Conservation (phyloP, 768 basidiomycete genomes). For the Serendipita sp. region DNA sequence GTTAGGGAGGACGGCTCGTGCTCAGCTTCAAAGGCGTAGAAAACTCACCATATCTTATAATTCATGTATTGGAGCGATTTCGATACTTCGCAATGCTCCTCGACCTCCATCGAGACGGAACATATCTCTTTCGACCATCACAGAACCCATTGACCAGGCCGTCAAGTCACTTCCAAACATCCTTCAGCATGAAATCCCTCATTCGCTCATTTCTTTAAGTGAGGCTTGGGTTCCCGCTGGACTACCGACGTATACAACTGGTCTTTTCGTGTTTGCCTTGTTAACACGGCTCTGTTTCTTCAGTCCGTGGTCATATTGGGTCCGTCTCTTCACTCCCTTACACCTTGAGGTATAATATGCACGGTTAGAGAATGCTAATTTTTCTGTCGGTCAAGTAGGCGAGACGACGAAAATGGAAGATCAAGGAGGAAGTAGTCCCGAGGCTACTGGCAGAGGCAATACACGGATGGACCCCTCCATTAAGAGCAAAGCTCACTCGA, state of each 20-base stretch:
- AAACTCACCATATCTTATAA: background rate
- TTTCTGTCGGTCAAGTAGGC: slow-evolving; percentile 26
- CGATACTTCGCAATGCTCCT: background rate
- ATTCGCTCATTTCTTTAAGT: slow-evolving; percentile 18
- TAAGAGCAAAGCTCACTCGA: slow-evolving; percentile 33
- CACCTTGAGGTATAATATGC: too few species aligned
- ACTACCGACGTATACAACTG: slow-evolving; percentile 53
- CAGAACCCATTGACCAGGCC: background rate
- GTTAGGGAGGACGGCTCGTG: background rate
- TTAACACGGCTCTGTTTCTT: slow-evolving; percentile 40
- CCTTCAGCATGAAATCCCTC: background rate
- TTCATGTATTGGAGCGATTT: background rate
- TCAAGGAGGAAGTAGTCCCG: slow-evolving; percentile 46
- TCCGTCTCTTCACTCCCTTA: slow-evolving; percentile 15
- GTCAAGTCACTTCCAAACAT: background rate
- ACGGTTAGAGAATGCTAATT: slow-evolving; percentile 5
- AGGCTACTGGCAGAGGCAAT: slow-evolving; percentile 34
- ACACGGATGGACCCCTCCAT: slow-evolving; percentile 38
- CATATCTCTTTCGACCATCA: background rate
- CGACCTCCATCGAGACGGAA: background rate
- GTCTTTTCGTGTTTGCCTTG: slow-evolving; percentile 55
- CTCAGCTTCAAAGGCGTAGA: background rate
- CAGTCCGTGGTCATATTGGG: slow-evolving; percentile 65
- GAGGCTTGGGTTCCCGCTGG: slow-evolving; percentile 57
- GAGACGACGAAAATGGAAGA: slow-evolving; percentile 35